phyloP scores from a whole-genome alignment of 345 rosid genomes.

The Pistacia vera region DNA sequence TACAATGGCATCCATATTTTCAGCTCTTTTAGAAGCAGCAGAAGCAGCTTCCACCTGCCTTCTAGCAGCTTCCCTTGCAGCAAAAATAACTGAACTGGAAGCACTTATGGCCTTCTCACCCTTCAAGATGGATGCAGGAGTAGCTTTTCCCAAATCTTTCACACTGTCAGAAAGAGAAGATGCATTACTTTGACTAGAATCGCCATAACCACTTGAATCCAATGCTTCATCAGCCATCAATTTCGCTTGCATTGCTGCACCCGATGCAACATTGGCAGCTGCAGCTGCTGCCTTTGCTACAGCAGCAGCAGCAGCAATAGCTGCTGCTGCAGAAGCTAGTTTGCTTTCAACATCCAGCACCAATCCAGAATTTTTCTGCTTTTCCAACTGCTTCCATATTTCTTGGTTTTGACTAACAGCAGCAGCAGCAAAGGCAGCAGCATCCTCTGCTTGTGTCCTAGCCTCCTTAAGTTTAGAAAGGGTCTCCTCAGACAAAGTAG shows the following conservation, averaged over 20 bases:
- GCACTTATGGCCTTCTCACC: constrained; percentile 49
- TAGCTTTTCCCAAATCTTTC: constrained; percentile 43
- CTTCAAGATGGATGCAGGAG: constrained; percentile 60
- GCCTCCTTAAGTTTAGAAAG: constrained; percentile 69
- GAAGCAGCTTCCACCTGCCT: constrained; percentile 88
- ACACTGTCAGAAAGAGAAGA: constrained; percentile 33
- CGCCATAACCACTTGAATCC: constrained; percentile 30
- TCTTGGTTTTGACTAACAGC: constrained; percentile 73
- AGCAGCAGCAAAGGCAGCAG: constrained; percentile 73
- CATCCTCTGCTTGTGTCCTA: constrained; percentile 76
- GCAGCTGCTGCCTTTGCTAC: constrained; percentile 99
- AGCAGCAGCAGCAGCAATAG: constrained; percentile 86
- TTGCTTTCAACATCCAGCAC: constrained; percentile 61
- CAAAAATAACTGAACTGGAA: constrained; percentile 64
- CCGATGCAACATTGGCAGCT: constrained; percentile 90
- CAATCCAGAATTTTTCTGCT: constrained; percentile 56
- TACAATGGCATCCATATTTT: constrained; percentile 85
- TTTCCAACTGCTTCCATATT: constrained; percentile 74
- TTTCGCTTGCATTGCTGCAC: constrained; percentile 95
- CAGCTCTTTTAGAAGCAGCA: constrained; percentile 89
- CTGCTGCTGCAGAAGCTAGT: constrained; percentile 87
- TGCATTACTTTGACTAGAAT: constrained; percentile 35
- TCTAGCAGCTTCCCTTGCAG: constrained; percentile 85
- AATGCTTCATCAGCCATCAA: constrained; percentile 90
- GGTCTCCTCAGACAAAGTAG: constrained; percentile 61